Evolutionary conservation across 1,284 basidiomycete species (phyloP), one percentile per base, ranked within the genome.

Genomic region (Termitomyces sp.): DNA sequence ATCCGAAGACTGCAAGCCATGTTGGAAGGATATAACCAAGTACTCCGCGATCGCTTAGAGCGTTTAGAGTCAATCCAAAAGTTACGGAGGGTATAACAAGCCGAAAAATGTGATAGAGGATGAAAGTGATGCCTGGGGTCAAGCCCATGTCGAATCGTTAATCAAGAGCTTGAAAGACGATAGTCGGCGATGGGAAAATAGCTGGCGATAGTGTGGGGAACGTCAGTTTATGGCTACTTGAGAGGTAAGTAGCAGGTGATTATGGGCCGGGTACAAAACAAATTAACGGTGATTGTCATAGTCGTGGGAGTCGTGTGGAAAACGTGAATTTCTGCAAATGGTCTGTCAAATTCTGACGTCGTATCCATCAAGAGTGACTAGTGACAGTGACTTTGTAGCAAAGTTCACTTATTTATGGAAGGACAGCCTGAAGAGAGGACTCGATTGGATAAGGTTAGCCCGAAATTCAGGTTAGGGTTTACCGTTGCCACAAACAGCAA

Each of bases 21-120:
- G 59, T 61, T 2, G 67, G 62, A 26, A 67, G 44, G 12, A 47
- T 24, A 26, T 62, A 38, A 19, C 50, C 39, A 13, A 57, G 51
- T 24, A 28, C 19, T 4, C 40, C 40, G 10, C 17, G 49, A 21
- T 28, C 50, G n/a, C 53, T 50, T 31, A 61, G 31, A 1, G 10
- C 9, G 15, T 39, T 40, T 1, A 54, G 34, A 24, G 33, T 10
- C 7, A 44, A 21, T 30, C 47, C 53, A 36, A 50, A 50, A 5
- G 21, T 34, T 1, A 28, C 46, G 28, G 53, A 54, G 2, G 53
- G 47, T 2, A 54, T 6, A 24, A 31, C 53, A 30, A 54, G 31
- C 9, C 21, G 31, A 28, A 13, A 15, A 2, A 50, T 17, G 6
- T 54, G 34, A 30, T 28, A 33, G n/a, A 43, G 26, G 26, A 54